Conservation (phyloP, 2,329 filamentous ascomycete species). For the Curvularia spicifera region DNA sequence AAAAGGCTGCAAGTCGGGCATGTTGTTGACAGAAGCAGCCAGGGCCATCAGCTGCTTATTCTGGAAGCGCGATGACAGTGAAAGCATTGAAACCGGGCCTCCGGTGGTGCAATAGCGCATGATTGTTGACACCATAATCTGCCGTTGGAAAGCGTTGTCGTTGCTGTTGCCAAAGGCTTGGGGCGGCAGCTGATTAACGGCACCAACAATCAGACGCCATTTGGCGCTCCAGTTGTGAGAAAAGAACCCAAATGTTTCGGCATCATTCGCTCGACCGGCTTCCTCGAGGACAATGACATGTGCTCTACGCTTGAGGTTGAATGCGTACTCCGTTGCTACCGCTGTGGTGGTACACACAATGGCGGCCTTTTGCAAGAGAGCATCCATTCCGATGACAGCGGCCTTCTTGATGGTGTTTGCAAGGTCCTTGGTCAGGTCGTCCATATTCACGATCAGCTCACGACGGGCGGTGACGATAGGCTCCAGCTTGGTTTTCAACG, state of each 20-base stretch:
- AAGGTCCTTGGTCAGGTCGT: not conserved
- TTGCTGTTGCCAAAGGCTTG: not conserved
- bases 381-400: not conserved
- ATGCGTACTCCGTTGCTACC: not conserved
- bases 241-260: not conserved
- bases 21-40: not conserved
- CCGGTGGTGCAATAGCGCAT: not conserved
- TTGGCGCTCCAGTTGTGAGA: not conserved
- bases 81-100: too few relatives aligned
- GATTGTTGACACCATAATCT: not conserved
- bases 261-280: not conserved
- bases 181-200: not conserved
- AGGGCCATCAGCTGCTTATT: not conserved
- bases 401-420: not conserved
- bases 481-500: not conserved
- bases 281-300: not conserved
- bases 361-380: not conserved
- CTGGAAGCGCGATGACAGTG: not conserved
- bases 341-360: not conserved
- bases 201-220: not conserved
- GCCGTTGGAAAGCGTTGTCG: not conserved
- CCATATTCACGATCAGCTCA: not conserved
- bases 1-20: not conserved
- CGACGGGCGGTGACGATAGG: not conserved
- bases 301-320: not conserved